phyloP scores from a whole-genome alignment of 352 stramenopile species.

The Albugo candida region DNA sequence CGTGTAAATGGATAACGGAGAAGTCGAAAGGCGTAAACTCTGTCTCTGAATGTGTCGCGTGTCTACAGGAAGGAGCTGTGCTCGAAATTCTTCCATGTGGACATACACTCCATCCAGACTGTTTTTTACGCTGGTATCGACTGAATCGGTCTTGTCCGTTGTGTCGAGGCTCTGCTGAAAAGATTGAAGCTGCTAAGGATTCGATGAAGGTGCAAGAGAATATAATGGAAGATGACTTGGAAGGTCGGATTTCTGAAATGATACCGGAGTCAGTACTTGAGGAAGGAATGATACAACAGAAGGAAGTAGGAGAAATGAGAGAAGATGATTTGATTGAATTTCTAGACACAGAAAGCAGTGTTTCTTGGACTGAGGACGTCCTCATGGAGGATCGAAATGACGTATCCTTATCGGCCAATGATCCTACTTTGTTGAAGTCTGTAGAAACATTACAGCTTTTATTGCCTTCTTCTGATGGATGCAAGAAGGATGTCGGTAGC shows the following conservation, averaged over 20 bases:
- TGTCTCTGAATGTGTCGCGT: constrained; percentile 51
- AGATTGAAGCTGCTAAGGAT: constrained; percentile 60
- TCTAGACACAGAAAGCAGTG: background rate
- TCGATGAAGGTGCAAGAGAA: constrained; percentile 14
- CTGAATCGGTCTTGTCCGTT: constrained; percentile 51
- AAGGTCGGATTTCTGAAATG: constrained; percentile 4
- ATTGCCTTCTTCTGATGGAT: no score
- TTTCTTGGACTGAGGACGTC: no score
- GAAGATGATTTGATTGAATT: background rate
- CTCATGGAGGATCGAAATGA: background rate
- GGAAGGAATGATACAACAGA: constrained; percentile 17
- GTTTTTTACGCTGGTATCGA: constrained; percentile 64
- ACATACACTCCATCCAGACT: constrained; percentile 62
- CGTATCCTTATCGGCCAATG: background rate
- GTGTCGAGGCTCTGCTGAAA: constrained; percentile 39
- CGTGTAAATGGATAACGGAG: constrained; percentile 30
- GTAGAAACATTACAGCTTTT: constrained; percentile 20
- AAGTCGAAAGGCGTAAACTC: constrained; percentile 24
- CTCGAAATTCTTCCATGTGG: constrained; percentile 43
- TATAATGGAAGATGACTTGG: background rate
- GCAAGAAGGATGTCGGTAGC: no score
- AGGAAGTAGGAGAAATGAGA: constrained; percentile 5
- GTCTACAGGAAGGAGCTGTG: constrained; percentile 44
- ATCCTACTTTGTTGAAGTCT: background rate
- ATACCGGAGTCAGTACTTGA: constrained; percentile 14